A percentile compares a stretch with the other conserved stretches of the same genome.
Conservation (phyloP, 2,329 filamentous ascomycete genomes). For the Penicillium sp. region DNA sequence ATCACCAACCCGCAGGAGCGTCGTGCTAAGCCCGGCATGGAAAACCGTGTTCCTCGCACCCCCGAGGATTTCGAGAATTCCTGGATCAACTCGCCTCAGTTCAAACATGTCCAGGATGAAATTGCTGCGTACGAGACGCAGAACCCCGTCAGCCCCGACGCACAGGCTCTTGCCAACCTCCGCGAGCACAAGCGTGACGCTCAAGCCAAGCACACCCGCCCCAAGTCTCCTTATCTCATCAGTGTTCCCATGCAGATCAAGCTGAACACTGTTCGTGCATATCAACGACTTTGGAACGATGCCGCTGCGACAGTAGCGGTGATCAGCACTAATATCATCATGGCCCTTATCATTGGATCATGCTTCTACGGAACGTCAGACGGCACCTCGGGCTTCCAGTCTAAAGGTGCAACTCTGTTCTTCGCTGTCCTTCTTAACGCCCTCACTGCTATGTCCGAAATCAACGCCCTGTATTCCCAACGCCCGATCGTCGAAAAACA, state of each 20-base stretch:
- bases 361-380: constrained; percentile 75
- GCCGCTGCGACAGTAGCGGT: constrained; percentile 69
- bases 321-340: constrained; percentile 65
- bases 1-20: constrained; percentile 66
- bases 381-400: constrained; percentile 70
- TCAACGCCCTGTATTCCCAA: constrained; percentile 44
- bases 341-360: constrained; percentile 74
- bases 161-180: constrained; percentile 29
- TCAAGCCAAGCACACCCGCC: constrained; percentile 51
- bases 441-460: constrained; percentile 55
- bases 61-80: constrained; percentile 66
- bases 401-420: constrained; percentile 76
- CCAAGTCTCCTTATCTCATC: constrained; percentile 77
- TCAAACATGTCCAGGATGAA: constrained; percentile 38
- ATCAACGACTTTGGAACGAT: constrained; percentile 73
- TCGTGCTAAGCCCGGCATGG: constrained; percentile 57
- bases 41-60: constrained; percentile 64
- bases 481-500: constrained; percentile 33
- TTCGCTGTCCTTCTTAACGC: constrained; percentile 85
- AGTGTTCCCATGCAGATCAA: constrained; percentile 70
- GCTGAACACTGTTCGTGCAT: constrained; percentile 79
- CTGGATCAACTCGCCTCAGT: constrained; percentile 57
- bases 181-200: constrained; percentile 36
- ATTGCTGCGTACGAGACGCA: constrained; percentile 43
- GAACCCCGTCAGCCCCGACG: constrained; percentile 37